A percentile compares a stretch with the other conserved stretches of the same genome.
These are phyloP conservation scores for Pharus latifolius DNA, from an alignment of 176 grass and related monocot species.

Conservation along the genomic window DNA sequence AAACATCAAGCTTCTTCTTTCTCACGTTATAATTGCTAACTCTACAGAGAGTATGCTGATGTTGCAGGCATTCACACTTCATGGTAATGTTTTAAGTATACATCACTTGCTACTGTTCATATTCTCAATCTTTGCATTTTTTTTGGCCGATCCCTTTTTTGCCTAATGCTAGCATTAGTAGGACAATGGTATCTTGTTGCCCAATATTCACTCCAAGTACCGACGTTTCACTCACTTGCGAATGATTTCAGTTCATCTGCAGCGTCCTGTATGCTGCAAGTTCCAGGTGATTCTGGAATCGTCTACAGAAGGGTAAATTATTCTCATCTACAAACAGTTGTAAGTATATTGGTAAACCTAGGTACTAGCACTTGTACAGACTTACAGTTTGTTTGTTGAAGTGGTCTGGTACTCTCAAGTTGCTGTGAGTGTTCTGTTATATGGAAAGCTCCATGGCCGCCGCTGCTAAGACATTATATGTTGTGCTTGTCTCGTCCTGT, in stretches of 20 bases:
- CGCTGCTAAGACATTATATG: not conserved
- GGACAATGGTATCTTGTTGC: not conserved
- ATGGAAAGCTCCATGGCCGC: constrained; percentile 12
- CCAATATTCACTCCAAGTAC: not conserved
- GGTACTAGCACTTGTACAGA: not conserved
- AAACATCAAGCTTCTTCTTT: not conserved
- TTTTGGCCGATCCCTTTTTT: not conserved
- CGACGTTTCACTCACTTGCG: not conserved
- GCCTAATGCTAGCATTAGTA: not conserved
- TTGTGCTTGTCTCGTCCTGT: not conserved
- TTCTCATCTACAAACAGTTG: not conserved
- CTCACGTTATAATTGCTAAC: not conserved
- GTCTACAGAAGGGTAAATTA: not conserved
- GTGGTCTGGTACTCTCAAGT: not conserved
- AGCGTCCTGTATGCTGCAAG: not conserved
- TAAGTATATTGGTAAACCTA: not conserved
- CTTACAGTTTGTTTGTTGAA: not conserved
- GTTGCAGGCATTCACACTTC: not conserved
- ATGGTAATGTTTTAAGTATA: constrained; percentile 4
- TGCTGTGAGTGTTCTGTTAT: constrained; percentile 19
- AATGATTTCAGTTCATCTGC: not conserved
- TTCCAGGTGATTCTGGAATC: not conserved
- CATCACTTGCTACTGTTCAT: not conserved
- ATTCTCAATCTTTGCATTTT: not conserved
- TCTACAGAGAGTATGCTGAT: not conserved